These are phyloP conservation scores for Yamadazyma mexicana DNA, from an alignment of 1,139 yeast species.

Conservation along the genomic window DNA sequence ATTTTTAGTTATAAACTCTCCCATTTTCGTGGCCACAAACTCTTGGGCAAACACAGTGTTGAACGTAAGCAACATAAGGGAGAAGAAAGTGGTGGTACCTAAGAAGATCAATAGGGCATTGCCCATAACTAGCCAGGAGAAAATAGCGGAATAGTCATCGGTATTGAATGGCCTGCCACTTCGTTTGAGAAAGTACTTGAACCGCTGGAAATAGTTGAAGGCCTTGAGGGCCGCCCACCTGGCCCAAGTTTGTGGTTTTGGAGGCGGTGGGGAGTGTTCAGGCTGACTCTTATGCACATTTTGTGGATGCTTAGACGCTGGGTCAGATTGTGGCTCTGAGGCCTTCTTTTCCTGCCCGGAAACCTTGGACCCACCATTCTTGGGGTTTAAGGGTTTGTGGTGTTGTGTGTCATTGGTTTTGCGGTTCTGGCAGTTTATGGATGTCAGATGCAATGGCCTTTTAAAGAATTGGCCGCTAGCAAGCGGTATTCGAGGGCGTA, in stretches of 20 bases:
- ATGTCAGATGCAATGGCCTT: no score
- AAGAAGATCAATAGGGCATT: constrained; percentile 74
- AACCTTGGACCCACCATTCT: no score
- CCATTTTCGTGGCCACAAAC: constrained; percentile 75
- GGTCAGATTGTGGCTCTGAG: not conserved
- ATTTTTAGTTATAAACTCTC: constrained; percentile 80
- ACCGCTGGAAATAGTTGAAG: constrained; percentile 1
- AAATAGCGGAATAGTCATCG: constrained; percentile 85
- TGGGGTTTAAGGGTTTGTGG: no score
- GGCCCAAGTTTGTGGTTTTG: not conserved
- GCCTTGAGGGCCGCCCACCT: not conserved
- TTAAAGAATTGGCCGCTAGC: no score
- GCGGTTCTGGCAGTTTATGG: no score
- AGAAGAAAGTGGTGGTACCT: constrained; percentile 89
- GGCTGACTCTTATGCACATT: not conserved
- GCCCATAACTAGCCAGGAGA: constrained; percentile 89
- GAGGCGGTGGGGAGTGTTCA: not conserved
- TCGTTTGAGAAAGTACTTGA: constrained; percentile 34
- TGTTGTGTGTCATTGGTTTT: no score
- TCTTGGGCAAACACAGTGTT: constrained; percentile 92
- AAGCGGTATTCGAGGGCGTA: no score
- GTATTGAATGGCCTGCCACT: constrained; percentile 70
- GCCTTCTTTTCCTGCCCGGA: no score
- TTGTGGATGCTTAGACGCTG: not conserved
- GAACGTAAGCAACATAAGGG: constrained; percentile 71